Base-by-base conservation (phyloP, 805 yeast genomes). In the Candida sakaeoensis region DNA sequence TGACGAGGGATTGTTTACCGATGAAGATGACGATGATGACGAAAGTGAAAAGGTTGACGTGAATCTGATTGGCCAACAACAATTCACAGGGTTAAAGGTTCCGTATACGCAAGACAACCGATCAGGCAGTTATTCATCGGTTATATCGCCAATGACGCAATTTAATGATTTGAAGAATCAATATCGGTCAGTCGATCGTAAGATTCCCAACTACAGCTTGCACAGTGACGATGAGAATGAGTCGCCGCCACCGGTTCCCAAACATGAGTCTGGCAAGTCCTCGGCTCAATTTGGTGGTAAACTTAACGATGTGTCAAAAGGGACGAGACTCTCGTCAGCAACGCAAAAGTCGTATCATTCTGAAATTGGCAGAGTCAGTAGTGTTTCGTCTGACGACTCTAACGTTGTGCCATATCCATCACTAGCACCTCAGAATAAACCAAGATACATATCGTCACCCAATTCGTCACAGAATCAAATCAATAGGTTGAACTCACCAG, bases 61-160 rank as follows among this genome's bases (percentile, higher is more conserved):
- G 5, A 45, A 52, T 29, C 53, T 48, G 39, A 47, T 55, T 24
- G 62, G 58, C 10, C 36, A 26, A 25, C 14, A 19, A 9, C 30
- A 36, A 9, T 40, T 46, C n/a, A 16, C 42, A 25, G 45, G 46
- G 13, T 54, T 63, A 40, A 42, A 49, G 12, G 57, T 57, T 25
- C 63, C 67, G 2, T 45, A 52, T 10, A 24, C 36, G 25, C 50
- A 52, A 24, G 54, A 50, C 16, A 47, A 57, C 29, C 51, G 70
- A 26, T 60, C 61, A 46, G 54, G 60, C 25, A 58, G 65, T 36
- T 53, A 59, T 44, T 60, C 72, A 2, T 63, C 70, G 3, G 70
- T 66, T 26, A 65, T 63, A 40, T 61, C 69, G 4, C 74, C 74
- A 6, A 58, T 57, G 58, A 65, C 73, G 1, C 74, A 68, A 45